Percentiles rank a stretch among this genome's conserved stretches.
Evolutionary conservation across 176 grass and related monocot species (phyloP).

Genomic region (Melocanna baccifera): DNA sequence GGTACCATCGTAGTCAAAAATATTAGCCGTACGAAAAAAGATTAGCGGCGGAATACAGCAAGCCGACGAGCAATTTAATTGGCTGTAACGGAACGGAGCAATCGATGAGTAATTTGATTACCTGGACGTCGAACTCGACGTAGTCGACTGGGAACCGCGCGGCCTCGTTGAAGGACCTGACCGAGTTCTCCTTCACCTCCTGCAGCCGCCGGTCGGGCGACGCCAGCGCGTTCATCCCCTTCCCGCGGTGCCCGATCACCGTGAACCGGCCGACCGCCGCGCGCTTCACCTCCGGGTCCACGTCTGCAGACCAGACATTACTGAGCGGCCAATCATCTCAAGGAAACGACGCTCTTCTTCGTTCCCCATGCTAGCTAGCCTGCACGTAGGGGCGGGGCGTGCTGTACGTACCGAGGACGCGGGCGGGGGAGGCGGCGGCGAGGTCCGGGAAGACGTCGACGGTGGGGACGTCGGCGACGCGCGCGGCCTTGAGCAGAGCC

Average conservation of each 20-base stretch:
- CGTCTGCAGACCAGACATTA: background rate
- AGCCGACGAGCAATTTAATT: too few species aligned
- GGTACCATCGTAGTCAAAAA: too few species aligned
- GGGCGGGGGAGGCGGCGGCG: slow-evolving; percentile 1
- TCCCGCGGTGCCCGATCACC: slow-evolving; percentile 86
- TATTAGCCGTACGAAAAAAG: too few species aligned
- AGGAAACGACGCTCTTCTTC: background rate
- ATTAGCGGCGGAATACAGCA: too few species aligned
- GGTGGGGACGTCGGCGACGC: slow-evolving; percentile 61
- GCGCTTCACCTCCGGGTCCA: background rate
- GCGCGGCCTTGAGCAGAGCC: slow-evolving; percentile 70
- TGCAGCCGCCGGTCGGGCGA: slow-evolving; percentile 63
- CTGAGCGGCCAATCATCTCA: background rate
- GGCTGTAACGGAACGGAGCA: background rate
- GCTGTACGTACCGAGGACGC: slow-evolving; percentile 22
- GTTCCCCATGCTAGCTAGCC: too few species aligned
- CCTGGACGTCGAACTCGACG: slow-evolving; percentile 97
- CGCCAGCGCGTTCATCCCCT: slow-evolving; percentile 92
- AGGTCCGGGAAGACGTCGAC: slow-evolving; percentile 49
- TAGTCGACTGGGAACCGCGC: slow-evolving; percentile 72
- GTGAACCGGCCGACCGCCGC: slow-evolving; percentile 28
- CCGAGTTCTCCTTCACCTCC: slow-evolving; percentile 88
- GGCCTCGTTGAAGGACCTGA: slow-evolving; percentile 84
- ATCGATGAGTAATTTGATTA: slow-evolving; percentile 5
- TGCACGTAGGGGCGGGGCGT: background rate